Evolutionary conservation across 2,329 filamentous ascomycete genomes (phyloP), one percentile per base, ranked within the genome.

Genomic region (Lecanicillium sp.): DNA sequence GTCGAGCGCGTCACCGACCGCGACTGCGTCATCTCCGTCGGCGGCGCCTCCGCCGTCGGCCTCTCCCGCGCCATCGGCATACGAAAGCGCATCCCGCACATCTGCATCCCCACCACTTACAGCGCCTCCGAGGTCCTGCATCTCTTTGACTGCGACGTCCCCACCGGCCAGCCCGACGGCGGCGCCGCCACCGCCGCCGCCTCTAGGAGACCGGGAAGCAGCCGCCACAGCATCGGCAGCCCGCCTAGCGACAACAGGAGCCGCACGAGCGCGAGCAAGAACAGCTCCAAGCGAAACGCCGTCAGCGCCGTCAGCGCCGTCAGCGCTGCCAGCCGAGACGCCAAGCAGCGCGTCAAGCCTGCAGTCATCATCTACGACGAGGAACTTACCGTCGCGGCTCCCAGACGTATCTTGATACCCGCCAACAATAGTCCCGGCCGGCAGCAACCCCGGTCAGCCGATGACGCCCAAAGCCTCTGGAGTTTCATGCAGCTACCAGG

Each of bases 51-150:
- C 46, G 81, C 79, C 2, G 78, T 81, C 44, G 78, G 78, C 2
- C 62, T 84, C 19, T 77, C 77, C 2, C 76, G 78, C 54, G 72
- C 74, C 1, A 71, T 81, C 44, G 71, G 70, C 39, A 63, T 74
- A 40, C 69, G 73, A 35, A 78, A 75, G 27, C 69, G 68, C 0
- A 64, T 81, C 27, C 75, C 74, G 17, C 77, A 81, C 56, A 72
- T 81, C 36, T 79, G 75, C 55, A 75, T 81, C 32, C 78, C 78
- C 5, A 81, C 78, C 2, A 80, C 75, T 0, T 80, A 79, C 56
- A 76, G 77, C 29, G 77, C 75, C 11, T 78, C 73, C 50, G 81
- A 84, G 56, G 78, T 82, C 72, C 79, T 76, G 3, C 74, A 76
- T n/a, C 45, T 58, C 42, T 48, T 47, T n/a, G 49, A 51, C 15